Conservation (phyloP, 2,329 filamentous ascomycete genomes). For the Stemphylium lycopersici region DNA sequence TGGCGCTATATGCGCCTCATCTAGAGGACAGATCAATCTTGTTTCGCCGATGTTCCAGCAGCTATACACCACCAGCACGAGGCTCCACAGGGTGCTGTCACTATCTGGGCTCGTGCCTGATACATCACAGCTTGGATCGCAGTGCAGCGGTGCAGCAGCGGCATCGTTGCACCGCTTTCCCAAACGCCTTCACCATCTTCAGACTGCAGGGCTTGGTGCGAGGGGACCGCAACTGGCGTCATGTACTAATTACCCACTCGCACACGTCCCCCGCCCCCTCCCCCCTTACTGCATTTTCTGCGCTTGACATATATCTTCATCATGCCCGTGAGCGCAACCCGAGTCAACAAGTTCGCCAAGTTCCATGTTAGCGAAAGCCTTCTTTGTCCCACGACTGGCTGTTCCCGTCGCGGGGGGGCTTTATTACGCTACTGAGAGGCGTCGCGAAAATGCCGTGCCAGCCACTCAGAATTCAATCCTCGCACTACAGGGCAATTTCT, state of each 20-base stretch:
- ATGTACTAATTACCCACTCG: no score
- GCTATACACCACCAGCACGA: neutral
- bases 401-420: conserved; percentile 19
- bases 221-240: neutral
- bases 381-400: conserved; percentile 9
- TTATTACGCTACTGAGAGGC: conserved; percentile 18
- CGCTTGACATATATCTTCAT: neutral
- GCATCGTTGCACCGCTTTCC: conserved; percentile 1
- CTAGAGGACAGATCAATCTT: conserved; percentile 23
- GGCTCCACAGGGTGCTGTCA: conserved; percentile 2
- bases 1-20: conserved; percentile 23
- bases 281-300: neutral
- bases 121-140: neutral
- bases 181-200: neutral
- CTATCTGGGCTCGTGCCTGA: neutral
- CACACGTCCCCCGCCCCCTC: no score
- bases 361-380: neutral
- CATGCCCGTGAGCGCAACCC: neutral
- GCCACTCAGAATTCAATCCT: conserved; percentile 18
- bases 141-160: neutral
- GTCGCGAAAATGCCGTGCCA: conserved; percentile 15
- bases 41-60: conserved; percentile 6
- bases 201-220: neutral
- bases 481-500: conserved; percentile 28
- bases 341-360: no score